phyloP scores from a whole-genome alignment of 805 yeast genomes.

The Wickerhamomyces queroliae region DNA sequence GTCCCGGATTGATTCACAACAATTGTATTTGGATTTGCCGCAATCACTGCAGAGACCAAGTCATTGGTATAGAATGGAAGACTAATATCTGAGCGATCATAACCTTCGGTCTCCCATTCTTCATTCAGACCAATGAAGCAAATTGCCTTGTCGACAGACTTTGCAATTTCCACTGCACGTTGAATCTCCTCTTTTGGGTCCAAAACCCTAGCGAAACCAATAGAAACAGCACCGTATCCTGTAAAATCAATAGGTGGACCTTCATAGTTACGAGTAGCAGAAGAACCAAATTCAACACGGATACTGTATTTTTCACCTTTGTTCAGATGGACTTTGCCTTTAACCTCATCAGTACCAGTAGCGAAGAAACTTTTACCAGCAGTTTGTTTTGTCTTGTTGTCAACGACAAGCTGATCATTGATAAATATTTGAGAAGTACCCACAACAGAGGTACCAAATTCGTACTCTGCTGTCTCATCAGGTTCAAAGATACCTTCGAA shows the following conservation, averaged over 20 bases:
- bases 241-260: conserved; percentile 15
- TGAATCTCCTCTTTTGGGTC: conserved; percentile 27
- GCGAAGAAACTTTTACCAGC: conserved; percentile 47
- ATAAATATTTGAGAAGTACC: conserved; percentile 54
- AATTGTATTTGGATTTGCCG: conserved; percentile 45
- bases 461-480: conserved; percentile 41
- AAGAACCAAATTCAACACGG: conserved; percentile 45
- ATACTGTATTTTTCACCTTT: conserved; percentile 41
- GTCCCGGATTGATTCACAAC: conserved; percentile 59
- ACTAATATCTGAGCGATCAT: conserved; percentile 45
- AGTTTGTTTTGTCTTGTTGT: conserved; percentile 47
- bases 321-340: conserved; percentile 30
- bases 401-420: conserved; percentile 47
- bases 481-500: conserved; percentile 42
- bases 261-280: conserved; percentile 28
- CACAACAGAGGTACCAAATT: conserved; percentile 43
- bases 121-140: conserved; percentile 44
- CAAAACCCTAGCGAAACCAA: conserved; percentile 27
- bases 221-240: conserved; percentile 32
- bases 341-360: conserved; percentile 49
- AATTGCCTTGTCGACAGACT: conserved; percentile 45
- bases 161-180: conserved; percentile 44
- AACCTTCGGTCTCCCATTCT: conserved; percentile 61
- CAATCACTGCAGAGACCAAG: conserved; percentile 38
- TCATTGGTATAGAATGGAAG: conserved; percentile 45